These are phyloP conservation scores for Yarrowia osloensis DNA, from an alignment of 805 yeast species.

Conservation along the genomic window DNA sequence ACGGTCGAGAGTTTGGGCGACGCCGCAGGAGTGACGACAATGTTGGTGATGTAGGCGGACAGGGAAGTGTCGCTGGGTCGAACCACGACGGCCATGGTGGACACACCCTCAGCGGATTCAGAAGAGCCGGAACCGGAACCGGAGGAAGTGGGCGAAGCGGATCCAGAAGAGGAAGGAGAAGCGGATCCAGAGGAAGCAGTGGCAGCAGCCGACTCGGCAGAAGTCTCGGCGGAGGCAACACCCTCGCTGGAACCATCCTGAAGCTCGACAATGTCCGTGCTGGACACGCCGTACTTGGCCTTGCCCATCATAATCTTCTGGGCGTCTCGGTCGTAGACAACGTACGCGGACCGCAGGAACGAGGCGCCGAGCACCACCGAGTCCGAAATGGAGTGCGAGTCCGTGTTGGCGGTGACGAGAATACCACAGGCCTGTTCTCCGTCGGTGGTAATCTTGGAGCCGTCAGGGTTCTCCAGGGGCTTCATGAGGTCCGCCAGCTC, in stretches of 20 bases:
- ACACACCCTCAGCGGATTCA: background rate
- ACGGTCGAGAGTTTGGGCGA: background rate
- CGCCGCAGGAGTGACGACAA: slow-evolving; percentile 11
- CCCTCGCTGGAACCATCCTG: slow-evolving; percentile 4
- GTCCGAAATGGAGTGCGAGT: slow-evolving; percentile 7
- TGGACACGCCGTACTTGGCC: slow-evolving; percentile 40
- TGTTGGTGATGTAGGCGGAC: slow-evolving; percentile 29
- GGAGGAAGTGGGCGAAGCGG: background rate
- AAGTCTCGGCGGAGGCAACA: background rate
- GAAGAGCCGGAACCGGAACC: background rate
- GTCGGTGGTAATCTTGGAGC: slow-evolving; percentile 25
- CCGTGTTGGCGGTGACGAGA: slow-evolving; percentile 56
- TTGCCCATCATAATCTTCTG: slow-evolving; percentile 58
- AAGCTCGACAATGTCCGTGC: slow-evolving; percentile 19
- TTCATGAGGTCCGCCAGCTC: slow-evolving; percentile 70
- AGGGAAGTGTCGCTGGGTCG: background rate
- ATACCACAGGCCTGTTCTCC: slow-evolving; percentile 28
- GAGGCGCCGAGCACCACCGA: slow-evolving; percentile 56
- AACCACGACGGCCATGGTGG: slow-evolving; percentile 19
- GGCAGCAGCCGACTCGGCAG: background rate
- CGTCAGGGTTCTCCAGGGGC: slow-evolving; percentile 33
- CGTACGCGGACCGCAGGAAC: slow-evolving; percentile 62
- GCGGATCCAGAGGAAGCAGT: background rate
- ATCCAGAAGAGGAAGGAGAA: background rate
- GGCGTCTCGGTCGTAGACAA: slow-evolving; percentile 65